These are phyloP conservation scores for Entamoeba invadens DNA, from an alignment of 208 protist species.

Conservation along the genomic window DNA sequence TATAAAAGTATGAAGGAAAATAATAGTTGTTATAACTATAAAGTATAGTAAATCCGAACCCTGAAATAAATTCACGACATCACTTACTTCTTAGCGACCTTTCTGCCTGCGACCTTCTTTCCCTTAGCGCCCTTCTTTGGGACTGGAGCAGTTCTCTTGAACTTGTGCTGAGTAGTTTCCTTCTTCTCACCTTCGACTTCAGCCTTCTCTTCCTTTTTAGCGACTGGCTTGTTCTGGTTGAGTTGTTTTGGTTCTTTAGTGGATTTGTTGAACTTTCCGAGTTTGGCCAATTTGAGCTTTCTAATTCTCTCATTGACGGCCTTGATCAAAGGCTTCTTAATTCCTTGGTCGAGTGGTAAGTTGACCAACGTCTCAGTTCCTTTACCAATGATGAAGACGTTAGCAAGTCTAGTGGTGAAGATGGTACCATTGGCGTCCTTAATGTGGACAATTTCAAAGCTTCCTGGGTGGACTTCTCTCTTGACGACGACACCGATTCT, in stretches of 20 bases:
- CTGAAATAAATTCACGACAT: too few relatives aligned
- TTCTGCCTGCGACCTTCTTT: neutral
- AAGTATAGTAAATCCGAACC: too few relatives aligned
- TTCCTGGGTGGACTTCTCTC: conserved; percentile 71
- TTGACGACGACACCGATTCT: conserved; percentile 82
- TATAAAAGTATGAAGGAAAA: too few relatives aligned
- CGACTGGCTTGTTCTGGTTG: too few relatives aligned
- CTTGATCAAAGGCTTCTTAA: conserved; percentile 53
- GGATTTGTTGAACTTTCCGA: too few relatives aligned
- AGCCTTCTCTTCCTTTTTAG: neutral
- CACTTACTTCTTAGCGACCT: neutral
- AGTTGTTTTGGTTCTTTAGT: too few relatives aligned
- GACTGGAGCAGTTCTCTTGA: neutral
- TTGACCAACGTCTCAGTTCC: conserved; percentile 62
- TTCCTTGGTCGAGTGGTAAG: conserved; percentile 78
- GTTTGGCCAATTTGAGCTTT: too few relatives aligned
- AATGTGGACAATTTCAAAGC: conserved; percentile 89
- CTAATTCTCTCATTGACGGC: too few relatives aligned
- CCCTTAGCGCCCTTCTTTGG: neutral
- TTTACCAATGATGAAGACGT: conserved; percentile 95
- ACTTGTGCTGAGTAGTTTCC: neutral
- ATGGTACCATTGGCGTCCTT: conserved; percentile 62
- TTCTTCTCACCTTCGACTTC: neutral
- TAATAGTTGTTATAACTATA: too few relatives aligned
- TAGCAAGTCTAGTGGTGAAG: conserved; percentile 86